These are phyloP conservation scores for Candida silvicultrix DNA, from an alignment of 805 yeast species.

Conservation along the genomic window DNA sequence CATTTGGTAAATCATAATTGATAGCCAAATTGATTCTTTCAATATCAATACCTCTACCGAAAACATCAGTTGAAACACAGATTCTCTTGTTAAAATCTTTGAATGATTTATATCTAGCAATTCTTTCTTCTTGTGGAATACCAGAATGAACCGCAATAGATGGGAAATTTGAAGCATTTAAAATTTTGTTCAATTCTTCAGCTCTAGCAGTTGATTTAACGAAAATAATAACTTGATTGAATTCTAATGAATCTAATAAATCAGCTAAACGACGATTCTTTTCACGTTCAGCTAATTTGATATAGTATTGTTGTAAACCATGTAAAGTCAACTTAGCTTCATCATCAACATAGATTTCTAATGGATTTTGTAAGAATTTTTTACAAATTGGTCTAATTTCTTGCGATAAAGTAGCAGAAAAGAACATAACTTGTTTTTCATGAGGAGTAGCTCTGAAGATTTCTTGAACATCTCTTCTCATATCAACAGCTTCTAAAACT, in stretches of 20 bases:
- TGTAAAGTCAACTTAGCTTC: slow-evolving; percentile 96
- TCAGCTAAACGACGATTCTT: slow-evolving; percentile 92
- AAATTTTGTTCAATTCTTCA: slow-evolving; percentile 79
- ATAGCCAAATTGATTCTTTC: slow-evolving; percentile 98
- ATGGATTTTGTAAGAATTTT: slow-evolving; percentile 96
- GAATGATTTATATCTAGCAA: slow-evolving; percentile 90
- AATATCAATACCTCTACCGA: slow-evolving; percentile 99
- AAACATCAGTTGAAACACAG: slow-evolving; percentile 97
- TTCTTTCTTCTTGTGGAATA: slow-evolving; percentile 96
- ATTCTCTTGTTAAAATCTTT: slow-evolving; percentile 98
- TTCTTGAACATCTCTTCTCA: slow-evolving; percentile 99
- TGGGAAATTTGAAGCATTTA: slow-evolving; percentile 92
- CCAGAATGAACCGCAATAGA: slow-evolving; percentile 95
- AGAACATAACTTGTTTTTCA: slow-evolving; percentile 99
- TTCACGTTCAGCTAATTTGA: slow-evolving; percentile 83
- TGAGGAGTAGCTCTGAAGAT: slow-evolving; percentile 96
- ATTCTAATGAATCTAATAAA: slow-evolving; percentile 87
- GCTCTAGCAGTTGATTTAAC: slow-evolving; percentile 92
- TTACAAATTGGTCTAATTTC: slow-evolving; percentile 96
- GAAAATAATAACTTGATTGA: slow-evolving; percentile 96
- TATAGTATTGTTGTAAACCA: slow-evolving; percentile 95
- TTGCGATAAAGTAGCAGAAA: slow-evolving; percentile 90
- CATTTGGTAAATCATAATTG: slow-evolving; percentile 93
- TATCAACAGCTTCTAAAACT: slow-evolving; percentile 83
- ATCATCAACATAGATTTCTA: slow-evolving; percentile 96